A percentile compares a stretch with the other conserved stretches of the same genome.
Conservation (phyloP, 192 early-diverging fungal species). For the Linnemannia schmuckeri region DNA sequence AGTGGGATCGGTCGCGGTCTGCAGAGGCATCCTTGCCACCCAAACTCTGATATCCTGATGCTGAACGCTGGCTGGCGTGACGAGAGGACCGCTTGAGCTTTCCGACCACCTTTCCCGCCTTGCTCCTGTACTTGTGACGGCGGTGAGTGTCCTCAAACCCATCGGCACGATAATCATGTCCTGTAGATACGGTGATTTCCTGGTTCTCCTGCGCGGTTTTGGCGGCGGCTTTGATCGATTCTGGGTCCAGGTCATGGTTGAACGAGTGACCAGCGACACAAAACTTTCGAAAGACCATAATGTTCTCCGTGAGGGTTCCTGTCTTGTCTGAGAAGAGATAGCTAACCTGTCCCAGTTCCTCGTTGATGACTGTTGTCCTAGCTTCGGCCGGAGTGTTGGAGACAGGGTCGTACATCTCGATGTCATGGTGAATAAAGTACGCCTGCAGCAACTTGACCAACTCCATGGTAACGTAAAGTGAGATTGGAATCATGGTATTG, state of each 20-base stretch:
- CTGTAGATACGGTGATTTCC: neutral
- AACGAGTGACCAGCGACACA: constrained; percentile 72
- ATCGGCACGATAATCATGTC: neutral
- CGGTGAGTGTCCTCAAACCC: constrained; percentile 3
- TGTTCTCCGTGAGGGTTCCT: constrained; percentile 89
- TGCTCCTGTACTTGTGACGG: constrained; percentile 36
- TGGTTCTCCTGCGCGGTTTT: constrained; percentile 28
- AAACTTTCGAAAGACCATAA: constrained; percentile 83
- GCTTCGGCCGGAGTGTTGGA: constrained; percentile 82
- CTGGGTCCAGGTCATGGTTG: constrained; percentile 73
- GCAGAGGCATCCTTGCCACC: neutral
- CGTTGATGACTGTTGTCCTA: constrained; percentile 84
- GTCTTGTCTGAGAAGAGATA: constrained; percentile 95
- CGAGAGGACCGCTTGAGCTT: constrained; percentile 34
- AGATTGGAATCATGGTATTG: constrained; percentile 90
- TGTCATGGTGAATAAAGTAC: constrained; percentile 84
- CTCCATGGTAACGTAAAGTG: constrained; percentile 91
- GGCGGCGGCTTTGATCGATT: constrained; percentile 36
- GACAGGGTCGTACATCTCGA: constrained; percentile 81
- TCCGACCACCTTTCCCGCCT: constrained; percentile 45
- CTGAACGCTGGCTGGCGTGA: constrained; percentile 21
- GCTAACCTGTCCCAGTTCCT: constrained; percentile 89
- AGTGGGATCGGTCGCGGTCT: constrained; percentile 1
- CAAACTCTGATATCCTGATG: constrained; percentile 42
- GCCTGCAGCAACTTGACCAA: constrained; percentile 81